Evolutionary conservation across 805 yeast genomes (phyloP), one percentile per base, ranked within the genome.

Genomic region (Saccharomycopsis babjevae): DNA sequence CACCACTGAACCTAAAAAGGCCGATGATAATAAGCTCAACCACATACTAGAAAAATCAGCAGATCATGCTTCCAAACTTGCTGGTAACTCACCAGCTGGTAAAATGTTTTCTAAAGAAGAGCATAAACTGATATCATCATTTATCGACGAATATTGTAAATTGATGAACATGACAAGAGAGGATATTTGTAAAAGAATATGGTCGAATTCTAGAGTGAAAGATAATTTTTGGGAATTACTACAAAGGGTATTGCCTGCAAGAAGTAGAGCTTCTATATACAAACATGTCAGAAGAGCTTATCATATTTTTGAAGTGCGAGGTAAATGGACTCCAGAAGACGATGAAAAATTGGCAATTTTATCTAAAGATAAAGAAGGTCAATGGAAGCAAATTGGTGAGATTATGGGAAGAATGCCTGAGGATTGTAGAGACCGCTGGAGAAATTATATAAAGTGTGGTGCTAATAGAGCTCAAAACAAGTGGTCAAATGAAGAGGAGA

Each of bases 381-480:
- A 88, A 69, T 93, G 98, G 98, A 89, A 89, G 66, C 77, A 78
- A 50, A 88, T 93, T 63, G 97, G 97, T 7, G 79, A 79, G 59
- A 75, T 77, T 7, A 77, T 93, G 82, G 89, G 88, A 15, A 78
- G 98, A 68, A 93, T 93, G 98, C 97, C 98, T 0, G 98, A 93
- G 69, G 98, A 93, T 73, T 92, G 97, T 72, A 80, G 98, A 67
- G 98, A 93, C 71, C 79, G 98, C 67, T 93, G 96, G 96, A 79
- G 98, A 72, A 93, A 93, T 71, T 93, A 92, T 70, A 88, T 92
- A 64, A 92, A 92, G 72, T 93, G 97, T 75, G 97, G 97, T 28
- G 77, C 77, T 18, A 82, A 82, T 59, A 78, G 97, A 65, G 83
- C 84, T 8, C 79, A 82, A 57, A 88, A 88, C 71, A 89, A 87